phyloP scores from a whole-genome alignment of 2,329 filamentous ascomycete species.

The Trichoderma cornu-damae region DNA sequence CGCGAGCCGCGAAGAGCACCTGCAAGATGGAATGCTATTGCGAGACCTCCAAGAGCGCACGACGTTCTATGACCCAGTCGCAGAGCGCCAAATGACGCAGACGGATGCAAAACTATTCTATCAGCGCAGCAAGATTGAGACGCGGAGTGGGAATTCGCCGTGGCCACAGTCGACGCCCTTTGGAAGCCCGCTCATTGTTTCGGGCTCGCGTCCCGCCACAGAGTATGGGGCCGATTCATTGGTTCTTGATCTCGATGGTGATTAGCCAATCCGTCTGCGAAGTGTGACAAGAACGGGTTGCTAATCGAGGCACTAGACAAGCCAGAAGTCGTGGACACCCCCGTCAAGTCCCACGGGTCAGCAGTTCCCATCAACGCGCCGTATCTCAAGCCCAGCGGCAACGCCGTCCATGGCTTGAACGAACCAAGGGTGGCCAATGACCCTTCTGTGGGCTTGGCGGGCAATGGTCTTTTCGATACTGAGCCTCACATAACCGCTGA shows the following conservation, averaged over 20 bases:
- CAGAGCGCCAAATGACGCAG: conserved; percentile 91
- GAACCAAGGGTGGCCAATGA: conserved; percentile 37
- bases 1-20: conserved; percentile 26
- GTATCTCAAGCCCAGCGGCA: background rate
- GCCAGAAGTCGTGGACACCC: conserved; percentile 11
- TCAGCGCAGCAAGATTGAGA: conserved; percentile 72
- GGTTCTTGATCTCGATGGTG: conserved; percentile 29
- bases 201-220: conserved; percentile 33
- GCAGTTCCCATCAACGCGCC: background rate
- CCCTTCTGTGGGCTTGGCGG: conserved; percentile 51
- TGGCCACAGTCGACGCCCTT: conserved; percentile 42
- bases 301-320: conserved; percentile 19
- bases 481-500: conserved; percentile 80
- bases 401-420: conserved; percentile 38
- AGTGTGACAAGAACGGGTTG: background rate
- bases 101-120: conserved; percentile 95
- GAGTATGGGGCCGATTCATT: conserved; percentile 37
- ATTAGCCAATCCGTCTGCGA: conserved; percentile 19
- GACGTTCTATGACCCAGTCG: conserved; percentile 87
- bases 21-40: conserved; percentile 54
- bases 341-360: conserved; percentile 4
- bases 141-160: conserved; percentile 34
- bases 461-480: conserved; percentile 62
- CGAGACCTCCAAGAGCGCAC: conserved; percentile 64
- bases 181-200: conserved; percentile 42